Evolutionary conservation across 345 rosid species (phyloP).

Genomic region (Acer negundo): DNA sequence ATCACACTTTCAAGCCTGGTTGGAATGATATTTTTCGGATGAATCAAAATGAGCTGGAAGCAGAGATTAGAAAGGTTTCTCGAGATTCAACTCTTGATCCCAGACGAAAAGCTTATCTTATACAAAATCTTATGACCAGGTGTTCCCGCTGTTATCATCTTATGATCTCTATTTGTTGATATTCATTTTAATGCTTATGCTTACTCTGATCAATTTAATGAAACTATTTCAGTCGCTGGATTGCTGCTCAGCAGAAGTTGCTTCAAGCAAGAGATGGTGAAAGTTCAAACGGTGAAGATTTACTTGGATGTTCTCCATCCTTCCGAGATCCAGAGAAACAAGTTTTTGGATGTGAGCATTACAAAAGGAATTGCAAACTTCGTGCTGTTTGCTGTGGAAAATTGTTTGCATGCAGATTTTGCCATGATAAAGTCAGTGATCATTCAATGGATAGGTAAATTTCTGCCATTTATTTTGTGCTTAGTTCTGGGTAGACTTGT

Average conservation of each 20-base stretch:
- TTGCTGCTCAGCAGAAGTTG: slow-evolving; percentile 65
- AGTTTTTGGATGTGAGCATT: slow-evolving; percentile 74
- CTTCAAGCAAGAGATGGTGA: slow-evolving; percentile 45
- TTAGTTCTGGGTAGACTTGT: slow-evolving; percentile 19
- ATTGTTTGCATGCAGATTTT: slow-evolving; percentile 70
- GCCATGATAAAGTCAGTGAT: slow-evolving; percentile 84
- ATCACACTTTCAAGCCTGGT: slow-evolving; percentile 59
- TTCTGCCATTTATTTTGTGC: slow-evolving; percentile 4
- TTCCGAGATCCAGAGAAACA: slow-evolving; percentile 60
- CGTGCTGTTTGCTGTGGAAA: slow-evolving; percentile 77
- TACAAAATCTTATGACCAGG: slow-evolving; percentile 83
- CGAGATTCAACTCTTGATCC: slow-evolving; percentile 81
- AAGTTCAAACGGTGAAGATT: slow-evolving; percentile 51
- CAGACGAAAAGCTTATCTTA: slow-evolving; percentile 68
- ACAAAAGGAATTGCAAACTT: slow-evolving; percentile 79
- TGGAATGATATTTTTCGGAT: slow-evolving; percentile 72
- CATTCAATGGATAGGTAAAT: slow-evolving; percentile 79
- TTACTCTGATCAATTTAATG: slow-evolving; percentile 14
- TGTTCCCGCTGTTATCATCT: slow-evolving; percentile 16
- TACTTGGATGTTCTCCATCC: slow-evolving; percentile 60
- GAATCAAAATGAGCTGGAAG: slow-evolving; percentile 75
- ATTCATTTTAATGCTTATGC: slow-evolving; percentile 16
- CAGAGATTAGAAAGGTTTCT: slow-evolving; percentile 68
- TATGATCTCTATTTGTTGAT: neutral
- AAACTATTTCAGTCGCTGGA: slow-evolving; percentile 61